These are phyloP conservation scores for Diutina siamensis DNA, from an alignment of 1,139 yeast species.

Conservation along the genomic window DNA sequence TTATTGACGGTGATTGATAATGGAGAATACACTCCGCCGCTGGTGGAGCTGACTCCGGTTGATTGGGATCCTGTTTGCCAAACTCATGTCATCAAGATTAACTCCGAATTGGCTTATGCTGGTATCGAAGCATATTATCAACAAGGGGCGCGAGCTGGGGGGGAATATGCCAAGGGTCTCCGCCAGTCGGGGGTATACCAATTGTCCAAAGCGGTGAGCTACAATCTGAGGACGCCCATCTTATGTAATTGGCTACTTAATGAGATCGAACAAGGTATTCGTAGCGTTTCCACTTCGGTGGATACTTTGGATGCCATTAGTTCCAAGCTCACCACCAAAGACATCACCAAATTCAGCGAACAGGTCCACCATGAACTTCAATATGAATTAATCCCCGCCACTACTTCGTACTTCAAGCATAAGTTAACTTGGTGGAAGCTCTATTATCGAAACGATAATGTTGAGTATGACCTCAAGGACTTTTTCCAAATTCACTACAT, in stretches of 20 bases:
- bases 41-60: constrained; percentile 22
- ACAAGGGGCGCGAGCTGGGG: constrained; percentile 23
- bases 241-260: constrained; percentile 17
- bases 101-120: constrained; percentile 18
- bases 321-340: neutral
- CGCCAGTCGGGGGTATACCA: constrained; percentile 28
- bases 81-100: constrained; percentile 24
- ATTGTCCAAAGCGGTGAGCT: constrained; percentile 21
- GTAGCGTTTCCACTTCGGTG: constrained; percentile 6
- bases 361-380: constrained; percentile 30
- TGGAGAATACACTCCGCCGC: constrained; percentile 25
- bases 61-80: constrained; percentile 12
- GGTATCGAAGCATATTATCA: constrained; percentile 24
- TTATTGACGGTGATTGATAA: constrained; percentile 30
- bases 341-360: constrained; percentile 19
- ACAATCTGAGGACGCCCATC: constrained; percentile 16
- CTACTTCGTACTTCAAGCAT: constrained; percentile 19
- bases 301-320: neutral
- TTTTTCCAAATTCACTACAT: constrained; percentile 25
- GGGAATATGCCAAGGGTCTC: constrained; percentile 19
- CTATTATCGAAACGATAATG: constrained; percentile 33
- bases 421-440: constrained; percentile 34
- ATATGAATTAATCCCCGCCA: constrained; percentile 21
- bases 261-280: constrained; percentile 13
- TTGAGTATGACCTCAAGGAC: constrained; percentile 34